Evolutionary conservation across 75 land plant species (phyloP).

Genomic region (Azolla pinnata): DNA sequence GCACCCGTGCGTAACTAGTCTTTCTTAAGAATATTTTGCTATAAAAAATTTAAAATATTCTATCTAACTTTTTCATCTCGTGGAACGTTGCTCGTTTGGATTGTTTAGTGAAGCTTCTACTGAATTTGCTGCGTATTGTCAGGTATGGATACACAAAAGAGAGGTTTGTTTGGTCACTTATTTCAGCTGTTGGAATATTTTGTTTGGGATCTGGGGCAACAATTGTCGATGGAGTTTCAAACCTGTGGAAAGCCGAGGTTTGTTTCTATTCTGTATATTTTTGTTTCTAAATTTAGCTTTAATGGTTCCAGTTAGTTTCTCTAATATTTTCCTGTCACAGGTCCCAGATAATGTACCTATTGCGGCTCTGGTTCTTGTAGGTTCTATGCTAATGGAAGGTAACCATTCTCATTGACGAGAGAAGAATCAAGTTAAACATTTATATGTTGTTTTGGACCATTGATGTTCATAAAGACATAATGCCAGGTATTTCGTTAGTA

Average conservation of each 20-base stretch:
- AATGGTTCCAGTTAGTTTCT: neutral
- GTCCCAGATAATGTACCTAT: conserved; percentile 56
- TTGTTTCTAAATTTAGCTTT: neutral
- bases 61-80: too few relatives aligned
- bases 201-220: conserved; percentile 98
- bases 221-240: conserved; percentile 88
- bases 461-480: too few relatives aligned
- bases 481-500: conserved; percentile 78
- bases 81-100: too few relatives aligned
- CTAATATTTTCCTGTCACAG: conserved; percentile 24
- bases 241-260: conserved; percentile 75
- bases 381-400: conserved; percentile 94
- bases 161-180: conserved; percentile 95
- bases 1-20: conserved; percentile 69
- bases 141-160: conserved; percentile 98
- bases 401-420: neutral
- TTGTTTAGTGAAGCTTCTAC: conserved; percentile 1
- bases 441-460: neutral
- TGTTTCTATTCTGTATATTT: neutral
- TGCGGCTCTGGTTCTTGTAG: conserved; percentile 87
- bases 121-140: conserved; percentile 17
- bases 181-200: conserved; percentile 96
- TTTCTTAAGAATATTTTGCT: too few relatives aligned
- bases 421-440: neutral
- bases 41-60: too few relatives aligned